Conservation (phyloP, 768 basidiomycete genomes). For the Polyporus arcularius region DNA sequence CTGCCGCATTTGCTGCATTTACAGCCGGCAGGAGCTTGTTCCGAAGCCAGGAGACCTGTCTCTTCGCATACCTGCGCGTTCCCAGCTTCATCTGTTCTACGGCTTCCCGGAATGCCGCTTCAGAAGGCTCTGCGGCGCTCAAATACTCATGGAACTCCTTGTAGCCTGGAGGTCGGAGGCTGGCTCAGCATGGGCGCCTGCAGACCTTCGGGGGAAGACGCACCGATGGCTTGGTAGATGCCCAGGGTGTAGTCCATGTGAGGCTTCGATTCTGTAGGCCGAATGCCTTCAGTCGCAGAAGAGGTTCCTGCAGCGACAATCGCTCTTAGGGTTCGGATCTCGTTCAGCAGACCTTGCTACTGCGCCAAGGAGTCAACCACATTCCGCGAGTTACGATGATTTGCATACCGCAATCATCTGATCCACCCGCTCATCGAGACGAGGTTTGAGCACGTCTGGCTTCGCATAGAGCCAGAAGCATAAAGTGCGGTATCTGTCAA, state of each 20-base stretch:
- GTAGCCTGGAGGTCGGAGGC: conserved; percentile 61
- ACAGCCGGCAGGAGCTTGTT: conserved; percentile 85
- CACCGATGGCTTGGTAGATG: conserved; percentile 94
- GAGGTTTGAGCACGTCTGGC: conserved; percentile 55
- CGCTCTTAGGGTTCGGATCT: conserved; percentile 60
- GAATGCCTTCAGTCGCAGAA: not conserved
- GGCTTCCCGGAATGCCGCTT: conserved; percentile 51
- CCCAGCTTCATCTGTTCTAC: conserved; percentile 81
- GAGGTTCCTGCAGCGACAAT: conserved; percentile 17
- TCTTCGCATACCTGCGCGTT: conserved; percentile 89
- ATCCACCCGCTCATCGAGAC: conserved; percentile 82
- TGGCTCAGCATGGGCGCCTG: not conserved
- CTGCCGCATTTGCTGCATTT: conserved; percentile 43
- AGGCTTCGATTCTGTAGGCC: not conserved
- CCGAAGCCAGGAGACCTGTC: conserved; percentile 89
- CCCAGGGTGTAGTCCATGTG: conserved; percentile 71
- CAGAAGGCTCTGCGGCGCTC: conserved; percentile 37
- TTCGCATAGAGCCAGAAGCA: conserved; percentile 92
- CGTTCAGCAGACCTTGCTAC: conserved; percentile 78
- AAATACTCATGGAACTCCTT: conserved; percentile 84
- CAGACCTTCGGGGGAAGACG: not conserved
- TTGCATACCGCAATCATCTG: conserved; percentile 79
- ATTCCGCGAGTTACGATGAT: not conserved
- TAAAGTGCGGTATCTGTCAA: conserved; percentile 74
- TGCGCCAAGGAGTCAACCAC: not conserved